Evolutionary conservation across 225 moss, liverwort and hornwort genomes (phyloP).

Genomic region (Thuidium tamariscinum): DNA sequence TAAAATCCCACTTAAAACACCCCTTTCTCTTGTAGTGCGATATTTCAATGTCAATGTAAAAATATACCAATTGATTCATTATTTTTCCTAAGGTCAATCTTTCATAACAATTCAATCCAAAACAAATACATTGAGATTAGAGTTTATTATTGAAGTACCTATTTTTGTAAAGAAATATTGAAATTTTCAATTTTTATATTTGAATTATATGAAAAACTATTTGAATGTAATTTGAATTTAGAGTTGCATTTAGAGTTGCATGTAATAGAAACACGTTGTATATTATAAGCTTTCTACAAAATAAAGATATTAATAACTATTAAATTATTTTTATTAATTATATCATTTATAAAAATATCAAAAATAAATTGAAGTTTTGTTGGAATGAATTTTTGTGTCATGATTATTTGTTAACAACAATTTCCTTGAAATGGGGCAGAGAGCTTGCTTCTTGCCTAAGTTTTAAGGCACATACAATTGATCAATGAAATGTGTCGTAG

Average conservation of each 20-base stretch:
- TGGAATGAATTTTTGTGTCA: background rate
- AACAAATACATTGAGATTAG: background rate
- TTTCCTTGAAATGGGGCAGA: background rate
- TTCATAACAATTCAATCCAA: background rate
- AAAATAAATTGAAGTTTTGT: background rate
- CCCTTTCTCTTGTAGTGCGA: too few species aligned
- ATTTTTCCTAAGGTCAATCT: background rate
- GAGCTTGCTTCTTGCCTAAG: fast-evolving
- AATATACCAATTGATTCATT: background rate
- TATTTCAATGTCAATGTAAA: too few species aligned
- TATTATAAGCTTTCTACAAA: background rate
- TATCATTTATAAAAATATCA: background rate
- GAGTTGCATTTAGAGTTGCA: too few species aligned
- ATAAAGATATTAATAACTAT: too few species aligned
- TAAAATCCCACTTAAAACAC: too few species aligned
- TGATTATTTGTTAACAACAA: fast-evolving
- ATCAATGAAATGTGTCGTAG: background rate
- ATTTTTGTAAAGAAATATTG: background rate
- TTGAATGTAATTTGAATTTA: background rate
- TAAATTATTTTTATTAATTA: too few species aligned
- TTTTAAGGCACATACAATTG: background rate
- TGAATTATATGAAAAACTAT: background rate
- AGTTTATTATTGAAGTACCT: background rate
- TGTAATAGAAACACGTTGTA: fast-evolving
- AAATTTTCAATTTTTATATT: background rate